Evolutionary conservation across 2,329 filamentous ascomycete species (phyloP), one percentile per base, ranked within the genome.

Genomic region (Aspergillus candidus): DNA sequence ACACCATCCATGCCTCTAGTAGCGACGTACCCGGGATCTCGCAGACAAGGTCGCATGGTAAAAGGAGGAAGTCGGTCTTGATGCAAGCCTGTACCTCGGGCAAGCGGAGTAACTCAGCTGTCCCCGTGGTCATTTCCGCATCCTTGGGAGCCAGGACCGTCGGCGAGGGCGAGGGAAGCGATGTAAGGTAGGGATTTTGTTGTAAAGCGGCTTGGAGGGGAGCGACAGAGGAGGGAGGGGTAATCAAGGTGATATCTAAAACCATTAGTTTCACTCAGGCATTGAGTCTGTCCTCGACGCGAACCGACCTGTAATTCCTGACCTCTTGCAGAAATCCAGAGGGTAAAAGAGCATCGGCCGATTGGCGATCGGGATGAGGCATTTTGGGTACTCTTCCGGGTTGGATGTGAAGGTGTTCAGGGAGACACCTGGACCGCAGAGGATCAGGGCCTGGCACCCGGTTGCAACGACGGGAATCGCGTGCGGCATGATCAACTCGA

Each of bases 31-130:
- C 90, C 3, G 86, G 83, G 12, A 97, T 72, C 60, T 95, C 90
- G 63, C 89, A 96, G 32, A 98, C 82, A 6, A 98, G 74, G 63
- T 98, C 93, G 66, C 93, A 98, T 0, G 93, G 91, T 4, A 98
- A 73, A 3, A 97, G 80, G 18, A 96, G 72, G 60, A 98, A 97
- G 67, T 98, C 88, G 11, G 82, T 81, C 42, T 80, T 88, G 56
- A 98, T 80, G 6, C 82, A 76, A n/a, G 76, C 74, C 60, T 85
- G 83, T 35, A 97, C 81, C 62, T 95, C 86, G 1, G 87, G 84
- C 7, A 95, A 75, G 8, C 90, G 81, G 41, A 98, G 78, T 14
- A 97, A 82, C 58, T 95, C 85, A 6, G 88, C 90, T 6, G 93
- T 97, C 40, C 89, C 89, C 0, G 86, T 94, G 47, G 87, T 93